Evolutionary conservation across 345 rosid species (phyloP).

Genomic region (Eucalyptus erythrocorys): DNA sequence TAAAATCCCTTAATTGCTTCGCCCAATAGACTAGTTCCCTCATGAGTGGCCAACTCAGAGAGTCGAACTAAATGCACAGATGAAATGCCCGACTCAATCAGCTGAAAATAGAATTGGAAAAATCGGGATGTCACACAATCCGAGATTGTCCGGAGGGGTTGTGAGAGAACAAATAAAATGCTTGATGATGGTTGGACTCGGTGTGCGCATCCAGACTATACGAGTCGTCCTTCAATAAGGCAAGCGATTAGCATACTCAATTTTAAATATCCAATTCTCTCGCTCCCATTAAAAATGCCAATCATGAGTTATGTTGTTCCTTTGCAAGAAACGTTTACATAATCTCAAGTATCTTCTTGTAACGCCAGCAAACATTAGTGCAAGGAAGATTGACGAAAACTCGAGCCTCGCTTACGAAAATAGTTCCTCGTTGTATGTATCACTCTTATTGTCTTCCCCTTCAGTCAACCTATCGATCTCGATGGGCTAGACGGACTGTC

Average conservation of each 20-base stretch:
- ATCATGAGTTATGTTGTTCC: background rate
- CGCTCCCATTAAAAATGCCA: background rate
- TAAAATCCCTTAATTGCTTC: too few relatives aligned
- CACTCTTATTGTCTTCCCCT: background rate
- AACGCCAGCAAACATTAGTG: background rate
- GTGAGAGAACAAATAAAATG: background rate
- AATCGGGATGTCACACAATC: too few relatives aligned
- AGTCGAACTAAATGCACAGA: too few relatives aligned
- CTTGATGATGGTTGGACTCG: conserved; percentile 8
- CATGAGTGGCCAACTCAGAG: too few relatives aligned
- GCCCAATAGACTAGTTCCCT: too few relatives aligned
- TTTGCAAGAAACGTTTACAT: background rate
- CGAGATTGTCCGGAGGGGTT: background rate
- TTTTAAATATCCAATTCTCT: background rate
- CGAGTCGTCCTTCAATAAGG: conserved; percentile 1
- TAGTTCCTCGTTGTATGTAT: background rate
- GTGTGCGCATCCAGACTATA: background rate
- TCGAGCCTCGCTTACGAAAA: rapidly evolving
- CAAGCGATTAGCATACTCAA: conserved; percentile 1
- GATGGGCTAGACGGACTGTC: background rate
- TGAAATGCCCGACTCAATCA: too few relatives aligned
- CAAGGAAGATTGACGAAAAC: background rate
- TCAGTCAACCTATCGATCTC: rapidly evolving
- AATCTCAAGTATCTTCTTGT: background rate
- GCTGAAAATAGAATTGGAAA: too few relatives aligned